These are phyloP conservation scores for Hanseniaspora occidentalis DNA, from an alignment of 805 yeast species.

Conservation along the genomic window DNA sequence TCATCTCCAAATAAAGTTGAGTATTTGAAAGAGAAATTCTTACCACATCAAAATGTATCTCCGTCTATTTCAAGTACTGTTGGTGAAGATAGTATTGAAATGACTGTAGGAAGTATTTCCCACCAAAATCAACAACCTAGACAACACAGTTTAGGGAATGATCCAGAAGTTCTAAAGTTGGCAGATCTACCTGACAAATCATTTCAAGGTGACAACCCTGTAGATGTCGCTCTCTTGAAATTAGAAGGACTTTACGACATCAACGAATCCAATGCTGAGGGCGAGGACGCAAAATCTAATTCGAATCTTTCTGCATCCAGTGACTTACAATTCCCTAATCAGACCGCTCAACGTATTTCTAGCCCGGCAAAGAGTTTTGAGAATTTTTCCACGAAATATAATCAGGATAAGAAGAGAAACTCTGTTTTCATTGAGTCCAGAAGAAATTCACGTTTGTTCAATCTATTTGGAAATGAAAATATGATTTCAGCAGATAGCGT, in stretches of 20 bases:
- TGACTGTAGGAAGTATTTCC: too few relatives aligned
- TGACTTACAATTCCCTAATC: too few relatives aligned
- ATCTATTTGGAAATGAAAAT: background rate
- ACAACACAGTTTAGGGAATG: slow-evolving; percentile 1
- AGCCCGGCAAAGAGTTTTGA: too few relatives aligned
- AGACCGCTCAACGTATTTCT: too few relatives aligned
- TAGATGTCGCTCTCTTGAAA: slow-evolving; percentile 60
- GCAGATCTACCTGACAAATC: slow-evolving; percentile 80
- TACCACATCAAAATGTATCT: slow-evolving; percentile 7
- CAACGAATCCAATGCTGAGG: background rate
- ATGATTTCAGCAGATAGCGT: too few relatives aligned
- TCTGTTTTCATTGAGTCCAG: background rate
- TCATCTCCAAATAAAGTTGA: background rate
- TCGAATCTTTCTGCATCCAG: too few relatives aligned
- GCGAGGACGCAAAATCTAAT: background rate
- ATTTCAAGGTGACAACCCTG: slow-evolving; percentile 50
- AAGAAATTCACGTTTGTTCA: background rate
- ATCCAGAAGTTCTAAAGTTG: slow-evolving; percentile 42
- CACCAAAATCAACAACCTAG: too few relatives aligned
- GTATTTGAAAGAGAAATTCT: background rate
- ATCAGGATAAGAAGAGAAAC: background rate
- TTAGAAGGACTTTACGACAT: slow-evolving; percentile 44
- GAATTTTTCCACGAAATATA: too few relatives aligned
- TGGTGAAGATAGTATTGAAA: slow-evolving; percentile 12
- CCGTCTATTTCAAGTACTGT: slow-evolving; percentile 15